Percentiles rank a stretch among this genome's conserved stretches.
These are phyloP conservation scores for Tilletia walkeri DNA, from an alignment of 1,284 basidiomycete genomes.

Conservation along the genomic window DNA sequence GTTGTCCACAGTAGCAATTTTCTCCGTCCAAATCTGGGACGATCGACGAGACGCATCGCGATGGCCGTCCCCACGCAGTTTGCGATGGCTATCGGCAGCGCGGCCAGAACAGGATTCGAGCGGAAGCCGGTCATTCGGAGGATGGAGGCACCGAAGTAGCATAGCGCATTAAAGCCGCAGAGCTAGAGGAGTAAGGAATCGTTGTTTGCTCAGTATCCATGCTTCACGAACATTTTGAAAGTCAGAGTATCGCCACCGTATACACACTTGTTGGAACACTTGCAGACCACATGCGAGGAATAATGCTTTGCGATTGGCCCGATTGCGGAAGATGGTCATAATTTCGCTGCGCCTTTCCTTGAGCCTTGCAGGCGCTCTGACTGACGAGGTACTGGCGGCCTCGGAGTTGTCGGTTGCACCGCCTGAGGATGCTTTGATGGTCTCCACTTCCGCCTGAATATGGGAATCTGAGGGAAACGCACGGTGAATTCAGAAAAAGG, in stretches of 20 bases:
- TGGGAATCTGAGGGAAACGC: constrained; percentile 7
- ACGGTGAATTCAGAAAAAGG: not conserved
- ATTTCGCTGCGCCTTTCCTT: constrained; percentile 23
- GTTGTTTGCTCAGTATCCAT: not conserved
- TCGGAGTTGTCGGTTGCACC: not conserved
- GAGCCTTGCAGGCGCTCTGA: not conserved
- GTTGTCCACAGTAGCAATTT: constrained; percentile 43
- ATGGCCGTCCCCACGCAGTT: constrained; percentile 42
- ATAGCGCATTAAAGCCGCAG: constrained; percentile 25
- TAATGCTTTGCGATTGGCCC: constrained; percentile 31
- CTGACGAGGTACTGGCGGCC: constrained; percentile 22
- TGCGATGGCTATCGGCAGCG: constrained; percentile 39
- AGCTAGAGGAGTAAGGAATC: not conserved
- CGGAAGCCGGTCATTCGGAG: constrained; percentile 44
- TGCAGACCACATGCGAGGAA: constrained; percentile 39
- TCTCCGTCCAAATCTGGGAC: constrained; percentile 30
- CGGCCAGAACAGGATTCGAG: constrained; percentile 42
- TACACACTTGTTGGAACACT: constrained; percentile 33
- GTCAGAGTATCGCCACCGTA: not conserved
- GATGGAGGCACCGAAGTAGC: constrained; percentile 39
- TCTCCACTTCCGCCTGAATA: constrained; percentile 36
- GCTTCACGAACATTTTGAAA: not conserved
- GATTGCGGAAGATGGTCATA: constrained; percentile 27
- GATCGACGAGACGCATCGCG: constrained; percentile 40
- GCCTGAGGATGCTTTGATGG: constrained; percentile 25